Conservation (phyloP, 179 eudicot species). For the Amaranthus tricolor region DNA sequence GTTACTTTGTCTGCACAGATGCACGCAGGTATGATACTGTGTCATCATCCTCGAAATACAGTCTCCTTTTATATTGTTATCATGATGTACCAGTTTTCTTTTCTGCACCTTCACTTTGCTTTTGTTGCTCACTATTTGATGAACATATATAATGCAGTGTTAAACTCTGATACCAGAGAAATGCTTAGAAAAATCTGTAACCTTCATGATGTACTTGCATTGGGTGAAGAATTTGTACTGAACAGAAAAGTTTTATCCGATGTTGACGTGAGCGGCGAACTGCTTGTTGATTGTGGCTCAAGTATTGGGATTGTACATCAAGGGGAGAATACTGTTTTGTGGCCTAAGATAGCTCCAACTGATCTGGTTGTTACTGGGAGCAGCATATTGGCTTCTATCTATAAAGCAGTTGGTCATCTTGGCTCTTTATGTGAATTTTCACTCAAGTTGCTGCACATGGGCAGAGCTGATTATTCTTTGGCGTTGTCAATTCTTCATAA, state of each 20-base stretch:
- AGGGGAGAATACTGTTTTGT: constrained; percentile 32
- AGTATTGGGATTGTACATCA: constrained; percentile 33
- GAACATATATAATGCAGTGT: constrained; percentile 42
- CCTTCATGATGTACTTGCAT: constrained; percentile 46
- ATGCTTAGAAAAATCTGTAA: constrained; percentile 45
- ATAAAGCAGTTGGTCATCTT: constrained; percentile 45
- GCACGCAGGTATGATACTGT: constrained; percentile 41
- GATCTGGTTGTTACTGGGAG: constrained; percentile 51
- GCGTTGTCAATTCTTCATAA: constrained; percentile 59
- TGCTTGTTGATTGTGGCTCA: constrained; percentile 22
- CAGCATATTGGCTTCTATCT: constrained; percentile 59
- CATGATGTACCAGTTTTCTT: neutral
- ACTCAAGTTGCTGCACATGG: constrained; percentile 41
- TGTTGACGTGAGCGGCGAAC: constrained; percentile 28
- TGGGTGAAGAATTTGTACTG: constrained; percentile 58
- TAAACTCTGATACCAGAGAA: constrained; percentile 40
- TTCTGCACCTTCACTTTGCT: neutral
- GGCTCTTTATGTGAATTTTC: constrained; percentile 62
- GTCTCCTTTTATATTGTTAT: neutral
- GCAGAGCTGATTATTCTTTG: constrained; percentile 32
- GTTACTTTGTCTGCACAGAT: constrained; percentile 43
- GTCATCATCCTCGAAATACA: neutral
- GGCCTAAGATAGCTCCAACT: constrained; percentile 39
- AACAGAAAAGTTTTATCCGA: constrained; percentile 40
- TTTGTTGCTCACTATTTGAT: constrained; percentile 3